These are phyloP conservation scores for Collybia sp. DNA, from an alignment of 768 basidiomycete species.

Conservation along the genomic window DNA sequence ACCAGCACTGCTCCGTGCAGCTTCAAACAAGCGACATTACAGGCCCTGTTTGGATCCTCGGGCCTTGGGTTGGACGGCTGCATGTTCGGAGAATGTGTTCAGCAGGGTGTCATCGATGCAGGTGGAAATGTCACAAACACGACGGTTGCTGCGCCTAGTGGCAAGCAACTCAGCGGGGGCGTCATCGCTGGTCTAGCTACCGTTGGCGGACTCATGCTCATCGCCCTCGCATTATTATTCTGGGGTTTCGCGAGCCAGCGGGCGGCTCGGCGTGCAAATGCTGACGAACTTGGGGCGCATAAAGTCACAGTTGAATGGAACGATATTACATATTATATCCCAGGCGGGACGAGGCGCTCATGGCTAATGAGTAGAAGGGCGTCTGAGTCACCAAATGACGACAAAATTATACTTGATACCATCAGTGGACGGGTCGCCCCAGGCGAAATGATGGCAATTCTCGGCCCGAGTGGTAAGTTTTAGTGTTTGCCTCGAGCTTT, in stretches of 20 bases:
- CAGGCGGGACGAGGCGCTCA: slow-evolving; percentile 16
- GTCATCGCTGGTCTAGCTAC: slow-evolving; percentile 91
- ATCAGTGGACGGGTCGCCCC: slow-evolving; percentile 68
- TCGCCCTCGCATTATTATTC: slow-evolving; percentile 54
- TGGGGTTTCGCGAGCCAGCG: slow-evolving; percentile 61
- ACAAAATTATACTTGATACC: slow-evolving; percentile 65
- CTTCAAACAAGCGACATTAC: slow-evolving; percentile 72
- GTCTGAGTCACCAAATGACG: slow-evolving; percentile 26
- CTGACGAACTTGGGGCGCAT: slow-evolving; percentile 34
- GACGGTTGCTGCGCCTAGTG: slow-evolving; percentile 18
- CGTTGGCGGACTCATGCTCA: slow-evolving; percentile 59
- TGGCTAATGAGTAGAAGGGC: slow-evolving; percentile 8
- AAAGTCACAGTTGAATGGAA: slow-evolving; percentile 66
- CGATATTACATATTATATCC: slow-evolving; percentile 62
- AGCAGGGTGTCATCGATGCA: slow-evolving; percentile 71
- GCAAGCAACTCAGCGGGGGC: slow-evolving; percentile 61
- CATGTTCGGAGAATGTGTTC: slow-evolving; percentile 85
- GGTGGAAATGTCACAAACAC: slow-evolving; percentile 29
- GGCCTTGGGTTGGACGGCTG: slow-evolving; percentile 77
- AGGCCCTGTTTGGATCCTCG: slow-evolving; percentile 61
- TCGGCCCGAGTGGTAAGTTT: slow-evolving; percentile 78
- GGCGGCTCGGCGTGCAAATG: slow-evolving; percentile 46
- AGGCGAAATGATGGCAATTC: slow-evolving; percentile 86
- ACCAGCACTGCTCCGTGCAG: slow-evolving; percentile 55
- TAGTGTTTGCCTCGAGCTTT: neutral